A percentile compares a stretch with the other conserved stretches of the same genome.
Evolutionary conservation across 2,329 filamentous ascomycete genomes (phyloP).

Genomic region (Calonectria hawksworthii): DNA sequence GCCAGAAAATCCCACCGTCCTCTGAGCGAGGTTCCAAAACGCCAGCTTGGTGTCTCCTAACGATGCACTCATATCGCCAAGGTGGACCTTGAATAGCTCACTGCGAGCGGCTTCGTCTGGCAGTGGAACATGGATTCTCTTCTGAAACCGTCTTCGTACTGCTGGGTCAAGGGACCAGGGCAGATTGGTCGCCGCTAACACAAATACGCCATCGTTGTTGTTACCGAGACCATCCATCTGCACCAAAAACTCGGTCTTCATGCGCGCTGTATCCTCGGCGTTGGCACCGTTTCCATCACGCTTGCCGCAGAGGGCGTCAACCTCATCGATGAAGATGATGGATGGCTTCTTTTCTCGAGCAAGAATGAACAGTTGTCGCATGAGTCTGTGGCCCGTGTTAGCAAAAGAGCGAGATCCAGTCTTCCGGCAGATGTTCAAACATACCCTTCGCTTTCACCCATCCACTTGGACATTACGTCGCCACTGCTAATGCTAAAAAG

Average conservation of each 20-base stretch:
- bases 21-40: constrained; percentile 9
- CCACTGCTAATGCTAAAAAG: constrained; percentile 25
- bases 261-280: constrained; percentile 10
- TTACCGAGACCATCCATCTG: constrained; percentile 27
- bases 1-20: constrained; percentile 19
- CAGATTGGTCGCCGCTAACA: constrained; percentile 26
- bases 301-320: constrained; percentile 26
- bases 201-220: constrained; percentile 26
- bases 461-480: constrained; percentile 27
- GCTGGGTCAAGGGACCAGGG: constrained; percentile 28
- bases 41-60: neutral
- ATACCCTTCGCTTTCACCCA: constrained; percentile 24
- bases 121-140: constrained; percentile 26
- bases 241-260: constrained; percentile 28
- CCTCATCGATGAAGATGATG: constrained; percentile 32
- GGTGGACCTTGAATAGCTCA: constrained; percentile 28
- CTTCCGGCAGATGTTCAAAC: neutral
- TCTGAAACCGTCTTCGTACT: constrained; percentile 25
- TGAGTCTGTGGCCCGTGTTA: neutral
- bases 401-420: neutral
- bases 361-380: constrained; percentile 26
- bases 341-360: constrained; percentile 30
- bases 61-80: constrained; percentile 12
- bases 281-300: constrained; percentile 9
- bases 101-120: constrained; percentile 19